These are phyloP conservation scores for Fusarium nurragi DNA, from an alignment of 2,329 filamentous ascomycete genomes.

Conservation along the genomic window DNA sequence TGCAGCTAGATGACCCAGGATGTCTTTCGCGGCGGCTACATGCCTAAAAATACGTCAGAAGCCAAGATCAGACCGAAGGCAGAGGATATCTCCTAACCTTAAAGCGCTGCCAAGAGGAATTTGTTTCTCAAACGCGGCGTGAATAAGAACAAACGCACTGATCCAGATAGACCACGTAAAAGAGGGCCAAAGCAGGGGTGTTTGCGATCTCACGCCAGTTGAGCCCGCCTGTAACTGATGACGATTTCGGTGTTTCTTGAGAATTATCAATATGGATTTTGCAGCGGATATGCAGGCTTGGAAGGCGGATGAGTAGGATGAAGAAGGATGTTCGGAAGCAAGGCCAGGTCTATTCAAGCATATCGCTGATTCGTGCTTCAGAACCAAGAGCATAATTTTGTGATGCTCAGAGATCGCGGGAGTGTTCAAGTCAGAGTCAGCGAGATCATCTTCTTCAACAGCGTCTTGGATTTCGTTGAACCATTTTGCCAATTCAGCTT, in stretches of 20 bases:
- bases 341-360: conserved; percentile 61
- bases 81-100: conserved; percentile 44
- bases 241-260: conserved; percentile 45
- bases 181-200: conserved; percentile 58
- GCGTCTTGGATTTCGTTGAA: conserved; percentile 63
- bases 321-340: conserved; percentile 54
- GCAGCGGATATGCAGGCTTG: conserved; percentile 63
- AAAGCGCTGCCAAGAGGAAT: conserved; percentile 51
- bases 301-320: conserved; percentile 58
- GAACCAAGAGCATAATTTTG: conserved; percentile 53
- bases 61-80: fast-evolving
- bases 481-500: conserved; percentile 61
- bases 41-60: conserved; percentile 32
- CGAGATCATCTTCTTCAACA: conserved; percentile 51
- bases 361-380: conserved; percentile 61
- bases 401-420: conserved; percentile 49
- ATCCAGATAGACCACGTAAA: conserved; percentile 65
- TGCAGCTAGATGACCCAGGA: conserved; percentile 43
- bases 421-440: not conserved
- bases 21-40: conserved; percentile 44
- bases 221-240: conserved; percentile 22
- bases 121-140: conserved; percentile 59
- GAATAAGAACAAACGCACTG: conserved; percentile 61
- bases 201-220: conserved; percentile 9
- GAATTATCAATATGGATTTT: conserved; percentile 55